Conservation (phyloP, 257 asterid genomes). For the Solanum gracilifrons region DNA sequence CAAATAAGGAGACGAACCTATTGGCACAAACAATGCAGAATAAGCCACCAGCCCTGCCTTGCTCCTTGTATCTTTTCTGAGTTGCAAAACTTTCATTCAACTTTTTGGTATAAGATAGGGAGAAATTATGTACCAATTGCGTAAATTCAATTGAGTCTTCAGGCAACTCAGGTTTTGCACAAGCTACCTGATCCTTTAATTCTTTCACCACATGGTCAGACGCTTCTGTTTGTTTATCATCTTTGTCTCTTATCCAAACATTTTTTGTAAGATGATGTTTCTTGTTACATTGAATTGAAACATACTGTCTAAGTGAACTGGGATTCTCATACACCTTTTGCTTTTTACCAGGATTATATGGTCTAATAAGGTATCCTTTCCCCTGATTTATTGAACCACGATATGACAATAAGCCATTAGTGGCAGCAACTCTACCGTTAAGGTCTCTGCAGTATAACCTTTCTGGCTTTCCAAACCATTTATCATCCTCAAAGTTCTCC, state of each 20-base stretch:
- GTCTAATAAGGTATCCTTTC: conserved; percentile 5
- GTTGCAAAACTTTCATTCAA: conserved; percentile 10
- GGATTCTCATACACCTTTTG: background rate
- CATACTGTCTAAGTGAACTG: background rate
- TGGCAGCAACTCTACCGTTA: conserved; percentile 1
- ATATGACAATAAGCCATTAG: conserved; percentile 4
- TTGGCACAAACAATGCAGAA: conserved; percentile 27
- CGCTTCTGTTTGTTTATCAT: conserved; percentile 3
- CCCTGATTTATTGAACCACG: background rate
- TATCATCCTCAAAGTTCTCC: conserved; percentile 1
- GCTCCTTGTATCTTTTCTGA: conserved; percentile 26
- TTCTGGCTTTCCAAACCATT: background rate
- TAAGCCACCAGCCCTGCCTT: conserved; percentile 27
- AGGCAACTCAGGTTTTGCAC: conserved; percentile 9
- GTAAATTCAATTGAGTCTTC: conserved; percentile 21
- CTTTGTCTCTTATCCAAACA: conserved; percentile 18
- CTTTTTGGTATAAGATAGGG: conserved; percentile 19
- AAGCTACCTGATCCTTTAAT: conserved; percentile 2
- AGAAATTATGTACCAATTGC: conserved; percentile 10
- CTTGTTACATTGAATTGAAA: background rate
- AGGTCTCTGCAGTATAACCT: background rate
- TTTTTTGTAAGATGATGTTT: conserved; percentile 3
- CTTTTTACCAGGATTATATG: conserved; percentile 3
- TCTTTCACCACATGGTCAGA: background rate
- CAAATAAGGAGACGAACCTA: conserved; percentile 14